A percentile compares a stretch with the other conserved stretches of the same genome.
Evolutionary conservation across 768 basidiomycete genomes (phyloP).

Genomic region (Mycena vulgaris): DNA sequence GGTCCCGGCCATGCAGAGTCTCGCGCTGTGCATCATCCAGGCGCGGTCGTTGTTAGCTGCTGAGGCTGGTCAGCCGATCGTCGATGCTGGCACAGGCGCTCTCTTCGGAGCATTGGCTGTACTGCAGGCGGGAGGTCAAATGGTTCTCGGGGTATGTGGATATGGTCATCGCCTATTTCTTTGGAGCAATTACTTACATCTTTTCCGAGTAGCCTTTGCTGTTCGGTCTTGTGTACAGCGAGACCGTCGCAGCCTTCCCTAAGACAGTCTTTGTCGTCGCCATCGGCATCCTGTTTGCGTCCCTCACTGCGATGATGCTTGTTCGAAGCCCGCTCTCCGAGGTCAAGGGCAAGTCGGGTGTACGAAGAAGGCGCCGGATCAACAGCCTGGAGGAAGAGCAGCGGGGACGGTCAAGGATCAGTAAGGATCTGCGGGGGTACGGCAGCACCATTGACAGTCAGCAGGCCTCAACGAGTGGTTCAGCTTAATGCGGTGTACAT

Average conservation of each 20-base stretch:
- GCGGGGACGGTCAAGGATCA: conserved; percentile 63
- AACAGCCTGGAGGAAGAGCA: conserved; percentile 47
- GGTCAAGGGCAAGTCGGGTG: conserved; percentile 38
- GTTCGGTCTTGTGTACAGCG: conserved; percentile 81
- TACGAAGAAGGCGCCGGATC: conserved; percentile 36
- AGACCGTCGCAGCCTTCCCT: conserved; percentile 77
- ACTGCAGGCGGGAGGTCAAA: conserved; percentile 77
- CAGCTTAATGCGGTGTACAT: conserved; percentile 7
- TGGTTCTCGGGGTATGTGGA: conserved; percentile 70
- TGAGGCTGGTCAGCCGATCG: conserved; percentile 36
- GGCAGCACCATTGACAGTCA: conserved; percentile 25
- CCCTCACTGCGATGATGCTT: conserved; percentile 56
- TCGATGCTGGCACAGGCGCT: conserved; percentile 58
- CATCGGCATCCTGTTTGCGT: conserved; percentile 61
- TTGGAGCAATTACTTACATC: not conserved
- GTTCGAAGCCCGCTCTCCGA: conserved; percentile 58
- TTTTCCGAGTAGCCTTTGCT: conserved; percentile 67
- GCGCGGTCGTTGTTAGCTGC: conserved; percentile 55
- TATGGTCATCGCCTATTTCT: conserved; percentile 12
- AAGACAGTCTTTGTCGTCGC: conserved; percentile 79
- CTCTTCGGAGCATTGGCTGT: conserved; percentile 83
- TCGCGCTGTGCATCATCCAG: conserved; percentile 77
- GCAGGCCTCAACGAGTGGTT: conserved; percentile 12
- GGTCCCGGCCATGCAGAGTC: conserved; percentile 77
- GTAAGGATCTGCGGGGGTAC: conserved; percentile 57